Base-by-base conservation (phyloP, 2,329 filamentous ascomycete species). In the Neofusicoccum ribis region DNA sequence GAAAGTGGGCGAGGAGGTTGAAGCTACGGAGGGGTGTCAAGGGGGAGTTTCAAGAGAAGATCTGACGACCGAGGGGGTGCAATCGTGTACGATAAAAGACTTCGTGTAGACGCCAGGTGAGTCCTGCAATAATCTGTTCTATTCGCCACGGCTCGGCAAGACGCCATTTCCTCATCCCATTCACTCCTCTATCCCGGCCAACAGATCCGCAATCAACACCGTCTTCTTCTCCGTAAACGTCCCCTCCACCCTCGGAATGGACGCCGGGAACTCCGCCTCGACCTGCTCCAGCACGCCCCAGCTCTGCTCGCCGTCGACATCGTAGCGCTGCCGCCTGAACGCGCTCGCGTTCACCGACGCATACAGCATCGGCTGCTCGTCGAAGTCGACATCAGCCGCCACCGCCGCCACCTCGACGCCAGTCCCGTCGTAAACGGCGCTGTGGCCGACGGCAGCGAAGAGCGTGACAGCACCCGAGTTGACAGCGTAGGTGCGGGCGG, bases 1-100 rank as follows among this genome's bases (percentile, higher is more conserved):
- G 50, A 47, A 60, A 54, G 46, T 65, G 46, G 63, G 52, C 36
- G n/a, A 14, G 37, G 9, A 46, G 47, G 11, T 20, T 65, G 63
- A 27, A 9, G 14, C 9, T 60, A 6, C 6, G 15, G 31, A n/a
- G 17, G 50, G 14, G 37, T 5, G n/a, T 7, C 27, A 31, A 31
- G 27, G 27, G 14, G 50, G 15, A 8, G 50, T 51, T 11, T 36
- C 34, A 23, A 6, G 47, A 52, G 34, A 52, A 52, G 31, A 52
- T 15, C 3, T 31, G 27, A 31, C 27, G 27, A 31, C 3, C 3
- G 2, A 31, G 5, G 27, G 3, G 27, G 3, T 31, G 27, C 5
- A 6, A 31, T 31, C 27, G 5, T 31, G 27, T 31, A 31, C 27
- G 27, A 31, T 31, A 31, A 31, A 31, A 31, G 27, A 31, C 27